These are phyloP conservation scores for Parsonsia alboflavescens DNA, from an alignment of 257 asterid species.

Conservation along the genomic window DNA sequence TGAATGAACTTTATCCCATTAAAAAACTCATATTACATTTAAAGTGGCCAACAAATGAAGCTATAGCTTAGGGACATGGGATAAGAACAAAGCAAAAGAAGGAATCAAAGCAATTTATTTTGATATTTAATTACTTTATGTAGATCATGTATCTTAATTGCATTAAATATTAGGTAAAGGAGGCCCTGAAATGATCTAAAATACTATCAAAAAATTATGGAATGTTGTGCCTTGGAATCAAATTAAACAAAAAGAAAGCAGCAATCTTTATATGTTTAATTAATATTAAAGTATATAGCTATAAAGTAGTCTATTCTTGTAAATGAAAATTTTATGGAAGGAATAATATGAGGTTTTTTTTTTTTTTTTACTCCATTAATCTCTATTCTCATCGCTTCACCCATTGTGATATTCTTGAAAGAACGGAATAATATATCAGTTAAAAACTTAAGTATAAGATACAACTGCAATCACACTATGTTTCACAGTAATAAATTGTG, in stretches of 20 bases:
- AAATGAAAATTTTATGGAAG: background rate
- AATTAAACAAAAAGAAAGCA: slow-evolving; percentile 11
- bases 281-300: too few species aligned
- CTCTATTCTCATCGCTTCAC: too few species aligned
- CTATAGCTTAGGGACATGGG: slow-evolving; percentile 14
- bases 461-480: background rate
- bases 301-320: background rate
- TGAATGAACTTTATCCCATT: background rate
- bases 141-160: slow-evolving; percentile 4
- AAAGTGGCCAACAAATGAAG: slow-evolving; percentile 13
- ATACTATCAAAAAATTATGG: background rate
- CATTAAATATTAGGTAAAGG: slow-evolving; percentile 23
- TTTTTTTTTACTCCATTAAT: too few species aligned
- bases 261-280: background rate
- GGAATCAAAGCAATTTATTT: slow-evolving; percentile 34
- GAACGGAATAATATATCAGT: too few species aligned
- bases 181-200: background rate
- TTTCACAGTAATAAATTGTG: background rate
- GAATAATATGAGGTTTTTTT: background rate
- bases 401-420: too few species aligned
- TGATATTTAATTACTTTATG: slow-evolving; percentile 15
- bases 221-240: slow-evolving; percentile 33
- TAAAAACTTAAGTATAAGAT: background rate
- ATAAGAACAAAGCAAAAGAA: slow-evolving; percentile 26
- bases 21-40: background rate